These are phyloP conservation scores for Durio zibethinus DNA, from an alignment of 345 rosid species.

Conservation along the genomic window DNA sequence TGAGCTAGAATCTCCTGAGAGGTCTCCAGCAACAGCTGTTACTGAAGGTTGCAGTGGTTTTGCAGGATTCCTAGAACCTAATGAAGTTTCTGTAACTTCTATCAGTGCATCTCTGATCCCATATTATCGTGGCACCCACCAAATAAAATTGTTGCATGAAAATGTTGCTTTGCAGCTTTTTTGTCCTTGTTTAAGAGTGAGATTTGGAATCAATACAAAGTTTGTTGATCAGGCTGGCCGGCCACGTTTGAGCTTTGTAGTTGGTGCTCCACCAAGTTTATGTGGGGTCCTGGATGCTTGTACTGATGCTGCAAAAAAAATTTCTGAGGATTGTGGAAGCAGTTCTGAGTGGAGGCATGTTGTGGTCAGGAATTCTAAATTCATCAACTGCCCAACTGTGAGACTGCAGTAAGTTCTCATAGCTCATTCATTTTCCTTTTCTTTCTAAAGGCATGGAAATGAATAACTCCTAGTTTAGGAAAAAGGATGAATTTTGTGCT, in stretches of 20 bases:
- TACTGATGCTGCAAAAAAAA: conserved; percentile 41
- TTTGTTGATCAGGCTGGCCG: conserved; percentile 55
- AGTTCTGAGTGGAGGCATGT: conserved; percentile 65
- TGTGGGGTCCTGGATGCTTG: conserved; percentile 60
- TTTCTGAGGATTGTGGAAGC: conserved; percentile 48
- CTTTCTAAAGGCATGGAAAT: background rate
- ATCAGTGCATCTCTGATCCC: conserved; percentile 51
- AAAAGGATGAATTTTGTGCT: background rate
- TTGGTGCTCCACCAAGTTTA: conserved; percentile 47
- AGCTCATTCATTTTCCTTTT: background rate
- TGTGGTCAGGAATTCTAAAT: conserved; percentile 36
- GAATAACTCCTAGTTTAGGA: background rate
- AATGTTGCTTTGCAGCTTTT: conserved; percentile 49
- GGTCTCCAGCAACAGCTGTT: conserved; percentile 25
- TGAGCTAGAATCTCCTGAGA: conserved; percentile 17
- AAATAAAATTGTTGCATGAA: conserved; percentile 43
- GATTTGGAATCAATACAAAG: conserved; percentile 56
- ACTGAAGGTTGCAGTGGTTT: conserved; percentile 39
- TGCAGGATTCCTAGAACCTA: conserved; percentile 49
- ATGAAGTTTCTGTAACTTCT: conserved; percentile 42
- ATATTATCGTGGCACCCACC: conserved; percentile 43
- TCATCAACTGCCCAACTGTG: conserved; percentile 40
- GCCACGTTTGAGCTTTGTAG: conserved; percentile 62
- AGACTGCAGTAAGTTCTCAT: conserved; percentile 68
- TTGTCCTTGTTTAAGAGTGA: conserved; percentile 47